phyloP scores from a whole-genome alignment of 805 yeast genomes.

The Maudiozyma bulderi region DNA sequence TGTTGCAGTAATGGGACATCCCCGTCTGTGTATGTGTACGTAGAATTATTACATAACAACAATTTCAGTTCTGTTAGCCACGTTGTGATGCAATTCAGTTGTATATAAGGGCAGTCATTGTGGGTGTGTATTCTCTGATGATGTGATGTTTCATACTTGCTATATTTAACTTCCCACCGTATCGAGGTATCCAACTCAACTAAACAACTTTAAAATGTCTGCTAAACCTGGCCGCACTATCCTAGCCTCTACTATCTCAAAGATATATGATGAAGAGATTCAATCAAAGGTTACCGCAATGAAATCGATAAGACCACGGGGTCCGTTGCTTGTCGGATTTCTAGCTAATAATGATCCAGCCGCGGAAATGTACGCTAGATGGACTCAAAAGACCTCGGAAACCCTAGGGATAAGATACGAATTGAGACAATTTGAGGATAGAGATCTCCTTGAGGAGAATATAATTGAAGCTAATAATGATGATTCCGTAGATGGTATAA shows the following conservation, averaged over 20 bases:
- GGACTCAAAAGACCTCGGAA: conserved; percentile 89
- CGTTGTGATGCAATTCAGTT: no score
- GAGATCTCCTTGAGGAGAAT: conserved; percentile 77
- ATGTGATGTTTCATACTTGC: no score
- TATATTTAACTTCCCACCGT: no score
- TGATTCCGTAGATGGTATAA: conserved; percentile 73
- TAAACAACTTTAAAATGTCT: neutral
- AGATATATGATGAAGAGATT: conserved; percentile 68
- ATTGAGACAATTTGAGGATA: conserved; percentile 53
- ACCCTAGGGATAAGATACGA: conserved; percentile 81
- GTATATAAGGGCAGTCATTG: no score
- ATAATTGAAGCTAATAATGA: conserved; percentile 77
- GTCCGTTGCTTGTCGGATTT: conserved; percentile 81
- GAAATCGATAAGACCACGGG: conserved; percentile 27
- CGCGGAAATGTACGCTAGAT: conserved; percentile 86
- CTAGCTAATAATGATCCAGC: conserved; percentile 93
- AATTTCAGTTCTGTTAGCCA: no score
- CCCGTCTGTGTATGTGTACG: no score
- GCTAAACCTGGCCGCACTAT: conserved; percentile 28
- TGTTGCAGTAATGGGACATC: no score
- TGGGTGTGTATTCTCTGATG: no score
- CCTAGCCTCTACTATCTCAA: conserved; percentile 80
- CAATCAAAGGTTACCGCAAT: conserved; percentile 44
- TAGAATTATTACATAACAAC: no score
- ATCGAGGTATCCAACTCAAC: neutral